Conservation (phyloP, 345 rosid species). For the Eucalyptus microcorys region DNA sequence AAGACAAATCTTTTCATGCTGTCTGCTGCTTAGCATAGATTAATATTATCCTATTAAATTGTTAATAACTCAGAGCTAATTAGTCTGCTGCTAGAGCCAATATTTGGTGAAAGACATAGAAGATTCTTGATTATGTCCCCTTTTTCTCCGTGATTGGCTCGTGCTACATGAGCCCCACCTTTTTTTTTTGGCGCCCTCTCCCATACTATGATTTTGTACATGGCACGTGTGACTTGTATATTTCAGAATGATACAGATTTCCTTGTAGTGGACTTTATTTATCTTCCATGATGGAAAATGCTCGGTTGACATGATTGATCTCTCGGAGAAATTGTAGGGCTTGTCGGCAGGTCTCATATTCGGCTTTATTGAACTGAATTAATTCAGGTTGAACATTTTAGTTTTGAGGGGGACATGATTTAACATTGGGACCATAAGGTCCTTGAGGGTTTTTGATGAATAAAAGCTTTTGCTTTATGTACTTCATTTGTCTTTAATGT, state of each 20-base stretch:
- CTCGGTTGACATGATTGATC: neutral
- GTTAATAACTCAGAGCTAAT: neutral
- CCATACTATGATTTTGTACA: neutral
- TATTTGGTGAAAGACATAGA: neutral
- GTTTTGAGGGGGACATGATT: slow-evolving; percentile 9
- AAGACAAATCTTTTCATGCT: neutral
- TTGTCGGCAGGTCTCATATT: neutral
- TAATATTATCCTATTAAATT: neutral
- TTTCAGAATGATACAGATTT: neutral
- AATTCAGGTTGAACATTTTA: slow-evolving; percentile 3
- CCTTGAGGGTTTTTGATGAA: neutral
- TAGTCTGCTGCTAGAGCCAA: neutral
- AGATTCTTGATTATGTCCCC: neutral
- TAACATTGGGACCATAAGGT: neutral
- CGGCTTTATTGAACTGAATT: slow-evolving; percentile 10
- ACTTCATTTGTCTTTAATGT: neutral
- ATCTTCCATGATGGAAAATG: neutral
- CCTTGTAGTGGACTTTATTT: neutral
- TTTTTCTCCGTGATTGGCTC: slow-evolving; percentile 2
- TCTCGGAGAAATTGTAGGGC: neutral
- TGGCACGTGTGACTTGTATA: neutral
- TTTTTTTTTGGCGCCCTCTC: neutral
- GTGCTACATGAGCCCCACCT: neutral
- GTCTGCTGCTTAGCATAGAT: neutral
- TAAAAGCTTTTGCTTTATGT: neutral